Conservation (phyloP, 1,284 basidiomycete genomes). For the Sporisorium iseilematis-ciliati region DNA sequence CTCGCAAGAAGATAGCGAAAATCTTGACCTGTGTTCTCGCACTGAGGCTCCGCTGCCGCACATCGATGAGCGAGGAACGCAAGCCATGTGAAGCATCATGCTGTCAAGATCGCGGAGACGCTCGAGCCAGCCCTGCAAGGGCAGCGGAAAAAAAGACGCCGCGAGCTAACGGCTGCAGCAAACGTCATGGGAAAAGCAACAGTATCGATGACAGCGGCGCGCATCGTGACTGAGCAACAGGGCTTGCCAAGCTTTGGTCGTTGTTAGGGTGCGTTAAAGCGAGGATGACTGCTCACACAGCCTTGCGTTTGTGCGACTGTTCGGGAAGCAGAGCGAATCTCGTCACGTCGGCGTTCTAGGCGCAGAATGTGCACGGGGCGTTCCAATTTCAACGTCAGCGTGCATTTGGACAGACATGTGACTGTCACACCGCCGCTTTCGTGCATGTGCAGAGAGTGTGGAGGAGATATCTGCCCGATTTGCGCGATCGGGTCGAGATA, state of each 20-base stretch:
- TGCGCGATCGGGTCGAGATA: too few species aligned
- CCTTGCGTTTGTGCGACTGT: too few species aligned
- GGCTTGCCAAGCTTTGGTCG: not conserved
- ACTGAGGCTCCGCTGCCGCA: not conserved
- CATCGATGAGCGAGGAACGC: not conserved
- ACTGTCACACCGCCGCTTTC: too few species aligned
- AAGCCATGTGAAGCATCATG: not conserved
- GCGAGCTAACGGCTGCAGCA: too few species aligned
- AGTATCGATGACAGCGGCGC: not conserved
- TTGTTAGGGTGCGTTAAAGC: not conserved
- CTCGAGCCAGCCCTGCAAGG: conserved; percentile 1
- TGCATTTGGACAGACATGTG: conserved; percentile 13
- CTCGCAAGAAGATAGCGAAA: not conserved
- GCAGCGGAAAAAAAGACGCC: too few species aligned
- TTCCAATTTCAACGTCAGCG: conserved; percentile 35
- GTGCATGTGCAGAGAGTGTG: not conserved
- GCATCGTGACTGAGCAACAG: conserved; percentile 1
- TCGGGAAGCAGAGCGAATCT: not conserved
- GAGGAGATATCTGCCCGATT: not conserved
- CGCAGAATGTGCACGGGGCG: conserved; percentile 2
- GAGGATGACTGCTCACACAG: too few species aligned
- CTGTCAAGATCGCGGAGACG: conserved; percentile 3
- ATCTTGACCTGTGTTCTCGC: not conserved
- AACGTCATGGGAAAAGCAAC: not conserved
- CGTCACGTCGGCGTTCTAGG: not conserved